Conservation (phyloP, 1,284 basidiomycete genomes). For the Moesziomyces sp. region DNA sequence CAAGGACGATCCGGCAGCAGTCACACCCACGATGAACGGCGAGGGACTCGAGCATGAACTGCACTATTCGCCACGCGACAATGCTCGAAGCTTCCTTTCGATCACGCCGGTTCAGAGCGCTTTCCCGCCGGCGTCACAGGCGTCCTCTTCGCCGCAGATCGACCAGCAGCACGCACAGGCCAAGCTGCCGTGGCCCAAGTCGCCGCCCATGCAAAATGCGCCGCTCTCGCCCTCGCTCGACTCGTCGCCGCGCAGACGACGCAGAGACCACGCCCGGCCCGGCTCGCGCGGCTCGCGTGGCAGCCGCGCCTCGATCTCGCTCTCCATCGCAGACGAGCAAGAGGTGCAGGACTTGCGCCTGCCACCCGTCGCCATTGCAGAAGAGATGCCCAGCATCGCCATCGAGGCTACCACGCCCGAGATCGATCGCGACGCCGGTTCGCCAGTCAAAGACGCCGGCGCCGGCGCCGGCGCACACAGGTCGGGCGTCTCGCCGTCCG, state of each 20-base stretch:
- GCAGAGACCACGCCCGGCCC: conserved; percentile 9
- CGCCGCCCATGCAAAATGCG: conserved; percentile 19
- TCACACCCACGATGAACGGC: conserved; percentile 14
- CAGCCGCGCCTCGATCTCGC: conserved; percentile 32
- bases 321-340: conserved; percentile 46
- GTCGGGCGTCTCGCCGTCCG: background rate
- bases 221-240: conserved; percentile 22
- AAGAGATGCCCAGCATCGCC: conserved; percentile 31
- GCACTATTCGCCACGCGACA: conserved; percentile 18
- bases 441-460: conserved; percentile 8
- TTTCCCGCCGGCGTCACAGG: conserved; percentile 11
- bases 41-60: background rate
- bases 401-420: conserved; percentile 10
- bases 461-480: background rate
- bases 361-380: conserved; percentile 19
- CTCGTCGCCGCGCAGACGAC: conserved; percentile 20
- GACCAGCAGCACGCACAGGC: background rate
- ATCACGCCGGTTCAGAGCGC: conserved; percentile 26
- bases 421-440: background rate
- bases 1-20: conserved; percentile 1
- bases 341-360: conserved; percentile 21
- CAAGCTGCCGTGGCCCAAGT: conserved; percentile 25
- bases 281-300: conserved; percentile 25
- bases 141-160: background rate
- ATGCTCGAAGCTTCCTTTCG: conserved; percentile 24